These are phyloP conservation scores for Plasmodium billcollinsi DNA, from an alignment of 169 alveolate species.

Conservation along the genomic window DNA sequence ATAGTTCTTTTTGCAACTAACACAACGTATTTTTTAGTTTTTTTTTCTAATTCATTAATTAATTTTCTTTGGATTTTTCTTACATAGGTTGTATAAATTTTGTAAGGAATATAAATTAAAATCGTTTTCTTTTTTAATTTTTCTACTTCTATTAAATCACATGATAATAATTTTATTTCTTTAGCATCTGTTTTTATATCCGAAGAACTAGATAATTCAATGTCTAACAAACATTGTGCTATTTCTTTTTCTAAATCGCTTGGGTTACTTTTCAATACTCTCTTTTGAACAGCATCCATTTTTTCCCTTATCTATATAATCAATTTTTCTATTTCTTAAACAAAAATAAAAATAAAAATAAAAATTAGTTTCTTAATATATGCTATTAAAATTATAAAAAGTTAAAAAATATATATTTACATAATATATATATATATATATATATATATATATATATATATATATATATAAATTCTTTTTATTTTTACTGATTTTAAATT, in stretches of 20 bases:
- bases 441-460: background rate
- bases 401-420: background rate
- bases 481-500: background rate
- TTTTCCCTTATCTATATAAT: slow-evolving; percentile 10
- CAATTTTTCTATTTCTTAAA: slow-evolving; percentile 15
- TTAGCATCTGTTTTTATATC: slow-evolving; percentile 89
- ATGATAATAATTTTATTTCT: slow-evolving; percentile 87
- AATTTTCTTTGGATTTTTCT: slow-evolving; percentile 92
- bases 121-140: slow-evolving; percentile 90
- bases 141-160: slow-evolving; percentile 89
- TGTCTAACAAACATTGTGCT: slow-evolving; percentile 89
- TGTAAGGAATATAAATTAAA: slow-evolving; percentile 91
- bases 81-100: slow-evolving; percentile 88
- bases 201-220: slow-evolving; percentile 88
- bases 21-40: slow-evolving; percentile 95
- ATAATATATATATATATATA: slow-evolving; percentile 2
- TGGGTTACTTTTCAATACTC: slow-evolving; percentile 77
- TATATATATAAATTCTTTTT: background rate
- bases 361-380: slow-evolving; percentile 1
- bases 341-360: slow-evolving; percentile 16
- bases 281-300: slow-evolving; percentile 64
- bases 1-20: slow-evolving; percentile 93
- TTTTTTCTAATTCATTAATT: slow-evolving; percentile 94
- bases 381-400: background rate
- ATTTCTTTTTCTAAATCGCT: slow-evolving; percentile 88